phyloP scores from a whole-genome alignment of 169 alveolate genomes.

The Plasmodium fragile region DNA sequence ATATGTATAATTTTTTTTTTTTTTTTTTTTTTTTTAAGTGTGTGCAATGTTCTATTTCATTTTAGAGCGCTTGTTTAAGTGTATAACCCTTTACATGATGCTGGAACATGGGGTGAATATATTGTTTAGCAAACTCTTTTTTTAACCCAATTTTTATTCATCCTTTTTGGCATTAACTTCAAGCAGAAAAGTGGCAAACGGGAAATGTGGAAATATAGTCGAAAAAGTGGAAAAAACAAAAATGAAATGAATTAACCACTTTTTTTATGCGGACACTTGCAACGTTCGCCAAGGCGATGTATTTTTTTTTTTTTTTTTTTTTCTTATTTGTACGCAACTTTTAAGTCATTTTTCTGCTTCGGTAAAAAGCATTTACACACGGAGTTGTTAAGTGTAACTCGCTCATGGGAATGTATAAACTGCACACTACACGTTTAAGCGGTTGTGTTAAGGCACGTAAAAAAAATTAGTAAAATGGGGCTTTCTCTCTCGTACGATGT shows the following conservation, averaged over 20 bases:
- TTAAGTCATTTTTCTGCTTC: background rate
- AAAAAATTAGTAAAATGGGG: conserved; percentile 16
- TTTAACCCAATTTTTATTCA: background rate
- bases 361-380: background rate
- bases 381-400: background rate
- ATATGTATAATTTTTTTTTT: conserved; percentile 7
- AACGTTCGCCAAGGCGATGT: background rate
- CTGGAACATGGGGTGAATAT: background rate
- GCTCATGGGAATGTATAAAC: background rate
- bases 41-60: conserved; percentile 11
- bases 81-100: background rate
- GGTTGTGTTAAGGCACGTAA: background rate
- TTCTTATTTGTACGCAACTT: background rate
- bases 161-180: background rate
- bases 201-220: background rate
- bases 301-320: conserved; percentile 4
- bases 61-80: background rate
- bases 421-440: background rate
- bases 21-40: conserved; percentile 13
- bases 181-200: background rate
- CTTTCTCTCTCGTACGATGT: background rate
- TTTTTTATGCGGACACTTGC: background rate
- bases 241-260: background rate
- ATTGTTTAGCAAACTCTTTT: background rate
- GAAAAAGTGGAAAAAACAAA: background rate